Evolutionary conservation across 2,329 filamentous ascomycete genomes (phyloP).

Genomic region (Sarocladiaceae sp.): DNA sequence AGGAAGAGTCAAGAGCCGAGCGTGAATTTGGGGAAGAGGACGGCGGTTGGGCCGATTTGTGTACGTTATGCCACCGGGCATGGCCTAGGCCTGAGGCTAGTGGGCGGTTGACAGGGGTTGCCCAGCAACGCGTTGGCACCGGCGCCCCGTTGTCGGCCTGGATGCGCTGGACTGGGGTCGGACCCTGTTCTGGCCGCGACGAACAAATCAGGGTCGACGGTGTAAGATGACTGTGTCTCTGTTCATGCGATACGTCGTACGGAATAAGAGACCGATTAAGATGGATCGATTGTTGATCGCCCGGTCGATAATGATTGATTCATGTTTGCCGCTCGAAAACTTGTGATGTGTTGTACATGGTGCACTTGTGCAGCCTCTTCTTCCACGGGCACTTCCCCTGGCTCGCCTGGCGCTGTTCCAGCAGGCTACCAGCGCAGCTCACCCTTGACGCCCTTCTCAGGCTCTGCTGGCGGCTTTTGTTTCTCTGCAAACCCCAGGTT

Average conservation of each 20-base stretch:
- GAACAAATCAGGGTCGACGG: slow-evolving; percentile 1
- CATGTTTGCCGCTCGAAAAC: no score
- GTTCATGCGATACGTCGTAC: no score
- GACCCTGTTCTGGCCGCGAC: not conserved
- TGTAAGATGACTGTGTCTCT: no score
- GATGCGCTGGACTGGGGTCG: not conserved
- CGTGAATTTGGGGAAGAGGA: slow-evolving; percentile 1
- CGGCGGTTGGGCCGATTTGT: slow-evolving; percentile 9
- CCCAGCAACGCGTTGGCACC: slow-evolving; percentile 5
- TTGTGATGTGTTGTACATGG: slow-evolving; percentile 1
- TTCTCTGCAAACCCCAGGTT: slow-evolving; percentile 70
- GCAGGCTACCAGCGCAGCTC: slow-evolving; percentile 32
- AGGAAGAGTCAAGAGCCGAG: not conserved
- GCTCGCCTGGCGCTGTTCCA: no score
- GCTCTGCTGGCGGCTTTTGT: slow-evolving; percentile 16
- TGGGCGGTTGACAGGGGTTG: no score
- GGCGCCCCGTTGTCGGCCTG: not conserved
- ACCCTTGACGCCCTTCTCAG: slow-evolving; percentile 30
- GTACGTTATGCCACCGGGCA: slow-evolving; percentile 9
- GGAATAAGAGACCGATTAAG: no score
- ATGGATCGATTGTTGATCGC: no score
- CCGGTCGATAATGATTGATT: no score
- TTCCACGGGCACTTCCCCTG: not conserved
- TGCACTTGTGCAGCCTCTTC: not conserved
- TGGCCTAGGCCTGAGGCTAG: no score